Evolutionary conservation across 148 eudicot species (phyloP).

Genomic region (Rhododendron mucronatum): DNA sequence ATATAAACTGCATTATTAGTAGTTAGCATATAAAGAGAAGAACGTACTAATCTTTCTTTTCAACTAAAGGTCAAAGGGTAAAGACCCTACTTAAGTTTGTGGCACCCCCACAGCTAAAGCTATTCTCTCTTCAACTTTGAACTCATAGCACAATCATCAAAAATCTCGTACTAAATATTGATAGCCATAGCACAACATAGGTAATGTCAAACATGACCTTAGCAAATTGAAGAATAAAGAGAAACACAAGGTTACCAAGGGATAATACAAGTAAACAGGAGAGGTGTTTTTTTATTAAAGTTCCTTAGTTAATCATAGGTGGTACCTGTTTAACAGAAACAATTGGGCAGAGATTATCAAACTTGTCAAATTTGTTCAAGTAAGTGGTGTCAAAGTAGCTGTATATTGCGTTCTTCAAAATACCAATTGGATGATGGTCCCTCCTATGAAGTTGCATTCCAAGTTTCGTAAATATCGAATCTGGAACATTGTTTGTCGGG

Average conservation of each 20-base stretch:
- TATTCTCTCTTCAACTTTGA: background rate
- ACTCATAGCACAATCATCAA: background rate
- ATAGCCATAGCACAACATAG: background rate
- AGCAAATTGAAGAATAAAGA: background rate
- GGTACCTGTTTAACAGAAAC: slow-evolving; percentile 56
- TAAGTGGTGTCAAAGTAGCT: slow-evolving; percentile 75
- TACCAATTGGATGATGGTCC: slow-evolving; percentile 84
- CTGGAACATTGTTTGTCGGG: slow-evolving; percentile 92
- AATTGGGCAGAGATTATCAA: slow-evolving; percentile 76
- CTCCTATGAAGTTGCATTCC: slow-evolving; percentile 90
- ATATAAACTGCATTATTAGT: background rate
- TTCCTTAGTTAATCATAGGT: background rate
- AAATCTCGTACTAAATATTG: background rate
- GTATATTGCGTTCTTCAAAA: slow-evolving; percentile 84
- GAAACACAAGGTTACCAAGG: background rate
- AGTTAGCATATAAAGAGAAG: background rate
- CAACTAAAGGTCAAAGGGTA: background rate
- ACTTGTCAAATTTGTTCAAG: slow-evolving; percentile 65
- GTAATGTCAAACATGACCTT: background rate
- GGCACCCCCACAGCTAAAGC: background rate
- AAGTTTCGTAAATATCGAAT: slow-evolving; percentile 76
- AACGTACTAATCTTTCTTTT: background rate
- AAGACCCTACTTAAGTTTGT: background rate
- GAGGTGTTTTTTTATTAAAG: background rate
- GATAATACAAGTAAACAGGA: background rate